Percentiles rank a stretch among this genome's conserved stretches.
Conservation (phyloP, 2,329 filamentous ascomycete species). For the Pseudogymnoascus sp. region DNA sequence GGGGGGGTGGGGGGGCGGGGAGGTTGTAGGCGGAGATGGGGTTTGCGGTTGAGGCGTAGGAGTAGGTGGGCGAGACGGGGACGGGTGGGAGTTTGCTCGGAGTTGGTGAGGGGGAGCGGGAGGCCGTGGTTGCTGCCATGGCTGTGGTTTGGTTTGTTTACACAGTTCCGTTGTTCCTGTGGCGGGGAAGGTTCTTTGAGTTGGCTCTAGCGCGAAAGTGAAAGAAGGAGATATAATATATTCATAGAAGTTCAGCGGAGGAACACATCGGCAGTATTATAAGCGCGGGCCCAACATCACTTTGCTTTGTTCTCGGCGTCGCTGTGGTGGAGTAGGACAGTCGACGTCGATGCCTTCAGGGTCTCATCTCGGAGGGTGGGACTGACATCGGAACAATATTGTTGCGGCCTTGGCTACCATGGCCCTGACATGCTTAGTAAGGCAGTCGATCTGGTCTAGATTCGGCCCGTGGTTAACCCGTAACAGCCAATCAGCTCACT, state of each 20-base stretch:
- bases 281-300: neutral
- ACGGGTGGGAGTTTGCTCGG: constrained; percentile 52
- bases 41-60: constrained; percentile 56
- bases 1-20: constrained; percentile 35
- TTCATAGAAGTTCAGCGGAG: neutral
- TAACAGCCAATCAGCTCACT: neutral
- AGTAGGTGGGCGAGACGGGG: constrained; percentile 57
- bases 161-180: constrained; percentile 5
- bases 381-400: constrained; percentile 1
- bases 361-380: constrained; percentile 4
- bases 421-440: neutral
- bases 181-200: neutral
- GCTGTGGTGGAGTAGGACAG: neutral
- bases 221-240: neutral
- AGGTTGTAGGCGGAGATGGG: constrained; percentile 52
- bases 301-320: neutral
- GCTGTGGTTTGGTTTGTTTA: constrained; percentile 13
- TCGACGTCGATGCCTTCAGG: neutral
- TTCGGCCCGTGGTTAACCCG: neutral
- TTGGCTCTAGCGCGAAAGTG: neutral
- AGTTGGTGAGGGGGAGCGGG: constrained; percentile 40
- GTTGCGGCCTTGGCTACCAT: neutral
- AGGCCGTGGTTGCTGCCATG: constrained; percentile 12
- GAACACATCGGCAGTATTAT: neutral
- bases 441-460: neutral